Evolutionary conservation across 1,139 yeast species (phyloP), one percentile per base, ranked within the genome.

Genomic region (Hyphopichia burtonii): DNA sequence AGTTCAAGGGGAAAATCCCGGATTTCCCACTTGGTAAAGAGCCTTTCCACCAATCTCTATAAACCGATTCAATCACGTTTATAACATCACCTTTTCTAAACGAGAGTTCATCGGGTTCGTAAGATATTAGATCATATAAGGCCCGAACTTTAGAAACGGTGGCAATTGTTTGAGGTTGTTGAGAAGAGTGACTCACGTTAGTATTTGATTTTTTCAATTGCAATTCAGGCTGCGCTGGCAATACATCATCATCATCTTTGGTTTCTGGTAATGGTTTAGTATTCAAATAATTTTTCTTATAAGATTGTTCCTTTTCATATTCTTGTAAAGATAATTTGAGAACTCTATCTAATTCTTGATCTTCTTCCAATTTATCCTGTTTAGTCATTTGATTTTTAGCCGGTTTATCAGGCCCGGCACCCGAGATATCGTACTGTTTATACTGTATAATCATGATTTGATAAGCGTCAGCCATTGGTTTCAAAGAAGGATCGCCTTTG

Each of bases 31-130:
- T 75, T 3, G 76, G 64, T 40, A 91, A 66, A 4, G 93, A 80
- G 4, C 99, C 99, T 52, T 89, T 76, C 86, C 97, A 88, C 99
- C 99, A 93, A 59, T 93, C 98, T 47, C 89, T 76, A 62, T 90
- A 90, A 6, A 87, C 96, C 15, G 87, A 78, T 55, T 90, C 98
- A 38, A 91, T 75, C 1, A 93, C 96, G 1, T 86, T 84, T 39
- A 93, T 91, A 2, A 83, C 71, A 56, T 86, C 94, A 18, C 89
- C 91, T 52, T 82, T 83, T 37, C 80, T 71, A 58, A 86, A 85
- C 0, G 89, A 81, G 20, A 86, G 65, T 46, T 86, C 90, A 48
- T 83, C 90, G 2, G 79, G 80, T 52, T 83, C 91, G 39, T 79
- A 74, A 1, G 96, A 80, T 16, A 78, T 71, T 38, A 91, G 71